Conservation (phyloP, 768 basidiomycete genomes). For the Naganishia onofrii region DNA sequence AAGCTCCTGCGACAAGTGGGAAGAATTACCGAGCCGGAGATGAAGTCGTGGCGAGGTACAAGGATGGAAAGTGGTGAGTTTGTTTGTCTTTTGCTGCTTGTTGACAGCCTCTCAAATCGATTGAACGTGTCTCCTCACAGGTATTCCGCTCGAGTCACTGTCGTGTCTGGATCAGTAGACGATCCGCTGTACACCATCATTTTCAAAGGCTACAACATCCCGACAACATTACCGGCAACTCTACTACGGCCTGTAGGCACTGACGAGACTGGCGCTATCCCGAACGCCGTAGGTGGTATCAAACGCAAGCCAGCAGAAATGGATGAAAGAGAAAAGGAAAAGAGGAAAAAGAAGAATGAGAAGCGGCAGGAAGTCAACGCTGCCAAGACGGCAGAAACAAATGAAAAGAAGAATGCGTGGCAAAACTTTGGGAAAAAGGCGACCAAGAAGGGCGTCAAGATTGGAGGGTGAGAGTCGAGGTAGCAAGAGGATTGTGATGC, state of each 20-base stretch:
- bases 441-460: conserved; percentile 52
- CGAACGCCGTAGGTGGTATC: conserved; percentile 31
- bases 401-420: conserved; percentile 53
- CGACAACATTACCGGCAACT: conserved; percentile 49
- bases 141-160: conserved; percentile 51
- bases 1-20: conserved; percentile 2
- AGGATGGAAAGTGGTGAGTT: conserved; percentile 52
- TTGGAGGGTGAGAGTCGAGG: conserved; percentile 43
- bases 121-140: conserved; percentile 35
- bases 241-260: conserved; percentile 40
- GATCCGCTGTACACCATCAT: conserved; percentile 50
- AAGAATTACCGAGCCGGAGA: conserved; percentile 50
- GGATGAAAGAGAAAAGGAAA: conserved; percentile 51
- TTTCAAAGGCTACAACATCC: conserved; percentile 50
- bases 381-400: conserved; percentile 49
- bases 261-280: conserved; percentile 36
- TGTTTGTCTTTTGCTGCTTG: no score
- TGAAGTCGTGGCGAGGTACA: conserved; percentile 53
- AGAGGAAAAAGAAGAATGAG: conserved; percentile 53
- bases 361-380: conserved; percentile 52
- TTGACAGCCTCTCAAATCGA: no score
- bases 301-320: conserved; percentile 47
- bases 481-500: no score
- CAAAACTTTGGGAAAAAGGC: conserved; percentile 54
- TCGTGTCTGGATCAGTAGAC: conserved; percentile 48